Evolutionary conservation across 2,329 filamentous ascomycete genomes (phyloP), one percentile per base, ranked within the genome.

Genomic region (Aurifilum marmelostoma): DNA sequence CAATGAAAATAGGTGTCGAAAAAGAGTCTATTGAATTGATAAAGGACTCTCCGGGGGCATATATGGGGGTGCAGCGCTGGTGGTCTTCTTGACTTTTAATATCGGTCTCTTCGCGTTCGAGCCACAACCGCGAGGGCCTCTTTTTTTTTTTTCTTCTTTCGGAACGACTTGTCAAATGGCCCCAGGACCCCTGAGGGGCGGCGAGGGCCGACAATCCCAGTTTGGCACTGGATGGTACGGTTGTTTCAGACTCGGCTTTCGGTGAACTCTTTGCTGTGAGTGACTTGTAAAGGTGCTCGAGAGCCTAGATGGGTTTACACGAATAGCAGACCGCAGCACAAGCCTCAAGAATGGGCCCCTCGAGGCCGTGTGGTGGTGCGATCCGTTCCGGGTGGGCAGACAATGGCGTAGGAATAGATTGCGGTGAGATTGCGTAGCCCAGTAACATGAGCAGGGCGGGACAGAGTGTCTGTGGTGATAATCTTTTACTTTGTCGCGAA

Each of bases 1-100:
- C 9, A 39, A 24, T 39, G 27, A 56, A 32, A 47, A 32, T 61
- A n/a, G 32, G 59, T 65, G 56, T 65, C 69, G 65, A 7, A 47
- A 47, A 62, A 71, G 69, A 69, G 61, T 67, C 69, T 60, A n/a
- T 41, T 29, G 43, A 21, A 54, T 56, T 69, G n/a, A 9, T 50
- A 32, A 29, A 39, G 27, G n/a, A 43, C 67, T 69, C 69, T 69
- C 69, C 67, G 67, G 69, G 69, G 69, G 69, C 67, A 69, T 63
- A n/a, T 3, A 47, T 47, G 43, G 8, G 21, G 60, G 63, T 37
- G 39, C 24, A 47, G 63, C 39, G 24, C 65, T 71, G 54, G 39
- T 24, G 39, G 67, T 37, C 58, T 50, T 59, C 34, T 34, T 34
- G 32, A 32, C 12, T 47, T 43, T 67, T 62, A 63, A 63, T 65